phyloP scores from a whole-genome alignment of 306 rosid species.

The Vachellia pachyceras region DNA sequence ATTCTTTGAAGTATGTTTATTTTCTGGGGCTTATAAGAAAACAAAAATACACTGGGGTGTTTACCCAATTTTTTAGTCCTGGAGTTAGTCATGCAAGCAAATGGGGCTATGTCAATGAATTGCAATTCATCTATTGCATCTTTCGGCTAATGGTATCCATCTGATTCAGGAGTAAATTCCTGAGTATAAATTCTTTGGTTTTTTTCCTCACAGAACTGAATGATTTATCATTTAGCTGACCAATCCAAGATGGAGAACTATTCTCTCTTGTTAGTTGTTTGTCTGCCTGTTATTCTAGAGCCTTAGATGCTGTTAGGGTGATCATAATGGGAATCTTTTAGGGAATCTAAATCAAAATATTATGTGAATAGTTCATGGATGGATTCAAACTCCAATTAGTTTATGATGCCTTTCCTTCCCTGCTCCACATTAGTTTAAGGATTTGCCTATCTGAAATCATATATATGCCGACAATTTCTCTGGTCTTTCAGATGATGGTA shows the following conservation, averaged over 20 bases:
- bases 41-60: neutral
- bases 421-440: neutral
- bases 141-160: conserved; percentile 16
- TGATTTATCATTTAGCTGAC: conserved; percentile 5
- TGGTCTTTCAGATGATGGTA: conserved; percentile 54
- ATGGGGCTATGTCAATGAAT: neutral
- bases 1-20: conserved; percentile 23
- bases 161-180: conserved; percentile 14
- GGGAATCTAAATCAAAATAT: neutral
- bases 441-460: neutral
- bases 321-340: neutral
- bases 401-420: conserved; percentile 11
- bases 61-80: neutral
- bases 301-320: neutral
- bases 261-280: conserved; percentile 22
- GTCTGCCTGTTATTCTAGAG: conserved; percentile 26
- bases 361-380: conserved; percentile 6
- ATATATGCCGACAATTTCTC: conserved; percentile 32
- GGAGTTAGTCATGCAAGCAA: conserved; percentile 7
- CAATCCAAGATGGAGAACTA: conserved; percentile 8
- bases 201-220: conserved; percentile 18
- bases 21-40: neutral
- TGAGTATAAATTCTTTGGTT: neutral
- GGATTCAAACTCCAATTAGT: neutral
- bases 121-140: conserved; percentile 19